Evolutionary conservation across 768 basidiomycete species (phyloP).

Genomic region (Calocybe gangraenosa): DNA sequence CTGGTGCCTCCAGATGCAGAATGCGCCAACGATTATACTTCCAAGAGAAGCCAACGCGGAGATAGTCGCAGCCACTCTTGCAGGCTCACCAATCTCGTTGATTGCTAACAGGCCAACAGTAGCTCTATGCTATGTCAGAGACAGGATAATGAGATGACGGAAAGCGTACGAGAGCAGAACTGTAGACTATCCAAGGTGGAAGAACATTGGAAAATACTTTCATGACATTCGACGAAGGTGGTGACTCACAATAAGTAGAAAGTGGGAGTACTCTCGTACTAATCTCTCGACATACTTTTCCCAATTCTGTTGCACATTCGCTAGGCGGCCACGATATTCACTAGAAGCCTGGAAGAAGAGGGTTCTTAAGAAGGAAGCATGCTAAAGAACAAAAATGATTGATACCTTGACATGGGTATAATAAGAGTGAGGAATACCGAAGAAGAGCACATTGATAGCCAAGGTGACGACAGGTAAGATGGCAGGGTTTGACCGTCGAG

Average conservation of each 20-base stretch:
- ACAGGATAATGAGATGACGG: neutral
- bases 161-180: slow-evolving; percentile 47
- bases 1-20: slow-evolving; percentile 55
- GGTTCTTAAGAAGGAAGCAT: neutral
- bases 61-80: slow-evolving; percentile 34
- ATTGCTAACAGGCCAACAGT: slow-evolving; percentile 47
- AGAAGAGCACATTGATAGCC: slow-evolving; percentile 40
- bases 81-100: slow-evolving; percentile 33
- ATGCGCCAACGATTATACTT: slow-evolving; percentile 52
- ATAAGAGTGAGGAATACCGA: slow-evolving; percentile 51
- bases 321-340: slow-evolving; percentile 46
- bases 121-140: slow-evolving; percentile 28
- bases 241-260: slow-evolving; percentile 48
- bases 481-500: slow-evolving; percentile 18
- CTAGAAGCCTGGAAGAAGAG: slow-evolving; percentile 27
- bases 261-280: slow-evolving; percentile 52
- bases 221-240: neutral
- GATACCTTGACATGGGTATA: slow-evolving; percentile 40
- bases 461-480: slow-evolving; percentile 28
- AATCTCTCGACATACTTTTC: slow-evolving; percentile 45
- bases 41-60: slow-evolving; percentile 50
- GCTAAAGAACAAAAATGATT: neutral
- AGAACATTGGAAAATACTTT: neutral
- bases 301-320: slow-evolving; percentile 46
- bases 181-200: slow-evolving; percentile 32